Percentiles rank a stretch among this genome's conserved stretches.
These are phyloP conservation scores for Nidula niveotomentosa DNA, from an alignment of 1,284 basidiomycete genomes.

Conservation along the genomic window DNA sequence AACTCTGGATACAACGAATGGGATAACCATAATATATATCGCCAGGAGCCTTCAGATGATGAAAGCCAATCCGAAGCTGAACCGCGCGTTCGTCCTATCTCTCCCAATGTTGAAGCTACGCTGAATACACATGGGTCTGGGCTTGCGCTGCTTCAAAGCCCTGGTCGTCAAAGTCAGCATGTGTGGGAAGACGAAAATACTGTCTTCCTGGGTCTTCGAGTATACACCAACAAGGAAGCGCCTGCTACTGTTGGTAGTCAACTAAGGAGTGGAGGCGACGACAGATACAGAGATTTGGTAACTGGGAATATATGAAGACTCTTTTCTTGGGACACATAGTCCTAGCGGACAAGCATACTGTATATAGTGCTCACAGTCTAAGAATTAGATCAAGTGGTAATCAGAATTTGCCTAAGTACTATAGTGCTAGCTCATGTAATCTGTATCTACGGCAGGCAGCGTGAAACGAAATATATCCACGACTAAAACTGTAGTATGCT, in stretches of 20 bases:
- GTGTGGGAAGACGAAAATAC: conserved; percentile 14
- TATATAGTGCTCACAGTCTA: background rate
- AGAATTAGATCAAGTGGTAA: background rate
- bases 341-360: background rate
- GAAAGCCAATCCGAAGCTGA: background rate
- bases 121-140: background rate
- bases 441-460: background rate
- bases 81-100: background rate
- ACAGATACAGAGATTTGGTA: conserved; percentile 8
- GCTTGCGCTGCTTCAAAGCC: background rate
- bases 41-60: background rate
- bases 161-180: background rate
- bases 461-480: conserved; percentile 2
- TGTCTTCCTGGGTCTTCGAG: conserved; percentile 29
- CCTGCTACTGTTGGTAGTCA: conserved; percentile 28
- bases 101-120: background rate
- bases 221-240: conserved; percentile 30
- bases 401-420: background rate
- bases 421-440: background rate
- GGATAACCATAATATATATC: background rate
- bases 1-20: background rate
- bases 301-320: background rate
- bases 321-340: background rate
- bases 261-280: conserved; percentile 14
- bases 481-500: conserved; percentile 4